These are phyloP conservation scores for Russula vinacea DNA, from an alignment of 768 basidiomycete species.

Conservation along the genomic window DNA sequence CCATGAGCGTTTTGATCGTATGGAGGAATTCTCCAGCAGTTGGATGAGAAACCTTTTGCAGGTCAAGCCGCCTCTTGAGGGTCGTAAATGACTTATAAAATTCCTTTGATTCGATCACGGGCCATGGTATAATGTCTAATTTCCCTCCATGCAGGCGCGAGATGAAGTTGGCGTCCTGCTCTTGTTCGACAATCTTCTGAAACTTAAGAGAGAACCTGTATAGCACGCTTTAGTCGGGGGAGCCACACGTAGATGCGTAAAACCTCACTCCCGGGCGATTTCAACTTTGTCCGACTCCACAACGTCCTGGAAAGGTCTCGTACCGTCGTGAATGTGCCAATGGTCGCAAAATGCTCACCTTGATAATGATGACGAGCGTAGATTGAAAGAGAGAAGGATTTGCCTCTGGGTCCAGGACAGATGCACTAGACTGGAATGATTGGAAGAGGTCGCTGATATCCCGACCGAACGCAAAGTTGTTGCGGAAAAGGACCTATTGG, in stretches of 20 bases:
- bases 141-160: constrained; percentile 54
- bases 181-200: constrained; percentile 58
- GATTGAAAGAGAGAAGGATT: constrained; percentile 61
- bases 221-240: background rate
- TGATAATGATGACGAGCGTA: constrained; percentile 59
- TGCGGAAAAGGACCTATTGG: constrained; percentile 58
- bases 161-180: constrained; percentile 62
- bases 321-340: too few species aligned
- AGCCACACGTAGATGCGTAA: background rate
- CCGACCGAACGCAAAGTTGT: constrained; percentile 60
- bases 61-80: constrained; percentile 48
- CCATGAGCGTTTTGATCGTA: constrained; percentile 23
- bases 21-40: constrained; percentile 50
- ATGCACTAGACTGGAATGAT: constrained; percentile 56
- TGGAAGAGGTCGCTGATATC: constrained; percentile 60
- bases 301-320: constrained; percentile 46
- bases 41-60: constrained; percentile 47
- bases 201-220: constrained; percentile 54
- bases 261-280: constrained; percentile 50
- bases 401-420: constrained; percentile 54
- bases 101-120: constrained; percentile 57
- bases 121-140: constrained; percentile 63
- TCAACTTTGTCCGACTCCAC: constrained; percentile 58
- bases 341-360: constrained; percentile 38
- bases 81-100: constrained; percentile 54